phyloP scores from a whole-genome alignment of 495 filamentous ascomycete genomes.

The Trichoderma reesei region DNA sequence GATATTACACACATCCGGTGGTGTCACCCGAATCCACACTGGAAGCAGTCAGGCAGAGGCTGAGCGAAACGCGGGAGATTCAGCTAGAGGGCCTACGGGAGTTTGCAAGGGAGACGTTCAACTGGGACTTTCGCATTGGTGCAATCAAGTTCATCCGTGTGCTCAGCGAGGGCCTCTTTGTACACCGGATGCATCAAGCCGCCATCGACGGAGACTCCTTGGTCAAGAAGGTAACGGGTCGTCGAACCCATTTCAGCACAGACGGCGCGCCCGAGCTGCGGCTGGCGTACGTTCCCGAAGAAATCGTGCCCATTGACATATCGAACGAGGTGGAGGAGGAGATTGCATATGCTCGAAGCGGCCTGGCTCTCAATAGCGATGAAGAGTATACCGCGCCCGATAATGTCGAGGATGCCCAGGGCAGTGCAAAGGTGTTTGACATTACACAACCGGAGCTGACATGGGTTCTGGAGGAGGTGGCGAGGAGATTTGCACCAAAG shows the following conservation, averaged over 20 bases:
- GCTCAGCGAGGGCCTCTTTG: conserved; percentile 68
- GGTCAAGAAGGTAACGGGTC: conserved; percentile 53
- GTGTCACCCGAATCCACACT: conserved; percentile 59
- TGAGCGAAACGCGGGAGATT: conserved; percentile 55
- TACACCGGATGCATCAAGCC: conserved; percentile 48
- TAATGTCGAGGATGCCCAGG: conserved; percentile 23
- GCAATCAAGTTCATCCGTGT: conserved; percentile 78
- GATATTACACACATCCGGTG: conserved; percentile 78
- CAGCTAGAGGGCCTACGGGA: conserved; percentile 57
- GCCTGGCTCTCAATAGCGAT: conserved; percentile 40
- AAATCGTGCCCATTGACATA: conserved; percentile 70
- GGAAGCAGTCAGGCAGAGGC: conserved; percentile 41
- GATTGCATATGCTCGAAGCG: conserved; percentile 38
- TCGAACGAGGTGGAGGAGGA: conserved; percentile 54
- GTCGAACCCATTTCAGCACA: conserved; percentile 57
- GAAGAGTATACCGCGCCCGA: conserved; percentile 35
- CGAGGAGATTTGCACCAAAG: conserved; percentile 58
- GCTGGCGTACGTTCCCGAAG: conserved; percentile 62
- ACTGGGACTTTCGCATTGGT: conserved; percentile 69
- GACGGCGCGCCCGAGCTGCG: conserved; percentile 70
- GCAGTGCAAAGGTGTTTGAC: conserved; percentile 45
- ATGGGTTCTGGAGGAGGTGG: conserved; percentile 70
- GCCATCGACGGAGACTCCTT: conserved; percentile 23
- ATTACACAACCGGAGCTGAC: conserved; percentile 58
- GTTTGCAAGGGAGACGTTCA: conserved; percentile 71